Evolutionary conservation across 768 basidiomycete genomes (phyloP).

Genomic region (Pleurotus platypus): DNA sequence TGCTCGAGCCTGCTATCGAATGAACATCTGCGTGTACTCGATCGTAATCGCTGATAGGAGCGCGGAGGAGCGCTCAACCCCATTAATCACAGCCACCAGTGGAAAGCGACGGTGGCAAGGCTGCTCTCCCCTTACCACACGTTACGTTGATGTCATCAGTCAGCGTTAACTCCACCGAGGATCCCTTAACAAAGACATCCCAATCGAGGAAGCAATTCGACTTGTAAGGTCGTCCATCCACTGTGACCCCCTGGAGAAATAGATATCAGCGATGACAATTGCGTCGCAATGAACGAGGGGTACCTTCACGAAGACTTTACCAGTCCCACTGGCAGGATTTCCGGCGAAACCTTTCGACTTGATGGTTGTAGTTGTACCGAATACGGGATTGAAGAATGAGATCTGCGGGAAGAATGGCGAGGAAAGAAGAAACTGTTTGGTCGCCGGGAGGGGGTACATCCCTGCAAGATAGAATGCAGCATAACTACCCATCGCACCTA

Average conservation of each 20-base stretch:
- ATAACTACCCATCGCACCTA: slow-evolving; percentile 64
- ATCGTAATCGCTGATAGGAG: no score
- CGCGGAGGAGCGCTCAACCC: neutral
- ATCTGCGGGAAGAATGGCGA: slow-evolving; percentile 61
- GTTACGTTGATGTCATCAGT: slow-evolving; percentile 48
- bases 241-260: slow-evolving; percentile 43
- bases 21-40: no score
- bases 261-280: neutral
- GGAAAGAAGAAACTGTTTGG: slow-evolving; percentile 53
- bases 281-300: no score
- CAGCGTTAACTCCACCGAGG: slow-evolving; percentile 51
- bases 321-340: slow-evolving; percentile 48
- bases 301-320: slow-evolving; percentile 57
- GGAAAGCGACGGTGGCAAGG: slow-evolving; percentile 59
- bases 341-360: slow-evolving; percentile 44
- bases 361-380: slow-evolving; percentile 57
- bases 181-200: slow-evolving; percentile 55
- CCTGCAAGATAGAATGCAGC: slow-evolving; percentile 56
- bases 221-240: slow-evolving; percentile 54
- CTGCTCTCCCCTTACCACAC: slow-evolving; percentile 43
- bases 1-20: no score
- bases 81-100: slow-evolving; percentile 54
- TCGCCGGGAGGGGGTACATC: slow-evolving; percentile 62
- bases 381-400: slow-evolving; percentile 57
- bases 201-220: slow-evolving; percentile 66